A percentile compares a stretch with the other conserved stretches of the same genome.
These are phyloP conservation scores for Suillus fuscotomentosus DNA, from an alignment of 768 basidiomycete species.

Conservation along the genomic window DNA sequence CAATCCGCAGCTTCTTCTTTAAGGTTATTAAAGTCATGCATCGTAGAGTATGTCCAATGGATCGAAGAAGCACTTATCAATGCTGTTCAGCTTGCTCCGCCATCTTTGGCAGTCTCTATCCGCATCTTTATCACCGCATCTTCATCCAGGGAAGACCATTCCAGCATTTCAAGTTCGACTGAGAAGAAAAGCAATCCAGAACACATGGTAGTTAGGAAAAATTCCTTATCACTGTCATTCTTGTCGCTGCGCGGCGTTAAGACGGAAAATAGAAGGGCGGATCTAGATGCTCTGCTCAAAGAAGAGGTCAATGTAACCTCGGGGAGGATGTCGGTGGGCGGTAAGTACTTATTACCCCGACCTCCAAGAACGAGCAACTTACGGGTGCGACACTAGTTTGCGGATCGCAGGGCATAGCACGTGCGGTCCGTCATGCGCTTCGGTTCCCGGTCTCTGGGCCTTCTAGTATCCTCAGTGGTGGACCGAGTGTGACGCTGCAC, in stretches of 20 bases:
- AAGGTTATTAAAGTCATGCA: neutral
- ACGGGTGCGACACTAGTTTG: constrained; percentile 38
- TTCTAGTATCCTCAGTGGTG: constrained; percentile 28
- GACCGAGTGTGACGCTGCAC: constrained; percentile 37
- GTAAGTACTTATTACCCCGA: constrained; percentile 35
- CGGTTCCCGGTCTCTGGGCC: constrained; percentile 33
- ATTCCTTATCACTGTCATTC: constrained; percentile 6
- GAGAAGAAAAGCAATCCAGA: constrained; percentile 10
- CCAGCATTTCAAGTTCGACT: constrained; percentile 14
- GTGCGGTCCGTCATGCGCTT: constrained; percentile 39
- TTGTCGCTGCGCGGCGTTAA: constrained; percentile 23
- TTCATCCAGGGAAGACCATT: constrained; percentile 11
- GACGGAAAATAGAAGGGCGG: constrained; percentile 40
- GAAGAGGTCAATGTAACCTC: constrained; percentile 34
- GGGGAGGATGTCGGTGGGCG: constrained; percentile 47
- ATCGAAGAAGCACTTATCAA: constrained; percentile 38
- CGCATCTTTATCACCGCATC: constrained; percentile 41
- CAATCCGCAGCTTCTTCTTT: neutral
- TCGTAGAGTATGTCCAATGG: constrained; percentile 42
- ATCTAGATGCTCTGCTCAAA: constrained; percentile 35
- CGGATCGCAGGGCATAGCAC: constrained; percentile 41
- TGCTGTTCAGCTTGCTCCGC: constrained; percentile 29
- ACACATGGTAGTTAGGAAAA: neutral
- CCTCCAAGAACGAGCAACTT: neutral
- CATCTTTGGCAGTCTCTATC: constrained; percentile 35